Conservation (phyloP, 2,329 filamentous ascomycete genomes). For the Scedosporium aurantiacum region DNA sequence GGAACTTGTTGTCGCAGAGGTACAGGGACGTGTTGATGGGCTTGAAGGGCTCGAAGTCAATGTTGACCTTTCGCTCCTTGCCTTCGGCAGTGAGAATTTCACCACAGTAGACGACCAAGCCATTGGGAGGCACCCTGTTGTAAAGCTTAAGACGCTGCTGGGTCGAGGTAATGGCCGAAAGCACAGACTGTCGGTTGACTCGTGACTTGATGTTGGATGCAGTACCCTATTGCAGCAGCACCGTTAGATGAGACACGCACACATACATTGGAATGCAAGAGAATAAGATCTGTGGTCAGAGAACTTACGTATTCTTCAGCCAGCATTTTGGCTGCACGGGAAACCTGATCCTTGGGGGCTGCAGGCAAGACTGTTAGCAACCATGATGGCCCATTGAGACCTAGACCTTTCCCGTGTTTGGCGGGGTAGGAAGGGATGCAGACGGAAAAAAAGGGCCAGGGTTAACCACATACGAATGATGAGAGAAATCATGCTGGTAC, state of each 20-base stretch:
- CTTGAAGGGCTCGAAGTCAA: slow-evolving; percentile 99
- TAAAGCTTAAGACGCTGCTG: slow-evolving; percentile 99
- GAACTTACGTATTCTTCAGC: slow-evolving; percentile 93
- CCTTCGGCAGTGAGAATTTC: slow-evolving; percentile 99
- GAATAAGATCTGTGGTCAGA: neutral
- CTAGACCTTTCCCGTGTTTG: neutral
- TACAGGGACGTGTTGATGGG: slow-evolving; percentile 99
- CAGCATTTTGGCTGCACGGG: slow-evolving; percentile 96
- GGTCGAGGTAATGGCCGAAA: slow-evolving; percentile 97
- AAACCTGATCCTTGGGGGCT: slow-evolving; percentile 98
- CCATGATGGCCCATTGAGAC: neutral
- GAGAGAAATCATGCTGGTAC: slow-evolving; percentile 98
- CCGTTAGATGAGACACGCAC: neutral
- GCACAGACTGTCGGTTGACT: slow-evolving; percentile 94
- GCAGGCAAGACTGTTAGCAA: slow-evolving; percentile 8
- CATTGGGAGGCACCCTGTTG: slow-evolving; percentile 97
- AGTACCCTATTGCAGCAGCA: slow-evolving; percentile 56
- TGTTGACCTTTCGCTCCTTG: slow-evolving; percentile 99
- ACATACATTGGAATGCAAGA: neutral
- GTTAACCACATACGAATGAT: slow-evolving; percentile 69
- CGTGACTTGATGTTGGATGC: slow-evolving; percentile 99
- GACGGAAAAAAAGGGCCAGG: slow-evolving; percentile 8
- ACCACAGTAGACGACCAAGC: slow-evolving; percentile 96
- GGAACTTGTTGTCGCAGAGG: slow-evolving; percentile 99
- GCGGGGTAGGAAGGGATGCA: slow-evolving; percentile 4